phyloP scores from a whole-genome alignment of 768 basidiomycete genomes.

The Boletellus sp. region DNA sequence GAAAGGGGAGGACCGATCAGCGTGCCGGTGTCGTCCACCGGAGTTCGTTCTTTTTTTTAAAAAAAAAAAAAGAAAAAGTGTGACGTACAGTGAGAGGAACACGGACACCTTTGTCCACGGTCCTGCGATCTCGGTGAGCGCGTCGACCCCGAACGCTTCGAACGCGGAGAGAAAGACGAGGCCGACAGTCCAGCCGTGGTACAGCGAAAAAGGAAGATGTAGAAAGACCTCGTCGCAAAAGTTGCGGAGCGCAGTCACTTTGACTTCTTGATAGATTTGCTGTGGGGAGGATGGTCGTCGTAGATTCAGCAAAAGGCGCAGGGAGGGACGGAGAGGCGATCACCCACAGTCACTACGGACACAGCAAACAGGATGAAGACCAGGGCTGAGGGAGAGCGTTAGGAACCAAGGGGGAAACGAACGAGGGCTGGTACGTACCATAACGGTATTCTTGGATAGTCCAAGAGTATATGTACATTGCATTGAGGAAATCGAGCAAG shows the following conservation, averaged over 20 bases:
- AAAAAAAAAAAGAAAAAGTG: background rate
- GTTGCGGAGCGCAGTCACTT: conserved; percentile 48
- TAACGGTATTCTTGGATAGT: conserved; percentile 46
- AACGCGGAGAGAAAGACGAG: conserved; percentile 54
- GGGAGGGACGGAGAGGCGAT: conserved; percentile 2
- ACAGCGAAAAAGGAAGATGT: conserved; percentile 72
- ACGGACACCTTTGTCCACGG: conserved; percentile 62
- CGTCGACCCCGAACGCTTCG: conserved; percentile 60
- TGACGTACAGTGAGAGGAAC: conserved; percentile 50
- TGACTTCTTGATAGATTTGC: conserved; percentile 67
- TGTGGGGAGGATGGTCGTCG: conserved; percentile 10
- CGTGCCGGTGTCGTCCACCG: background rate
- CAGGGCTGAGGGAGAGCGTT: conserved; percentile 26
- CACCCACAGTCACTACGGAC: conserved; percentile 48
- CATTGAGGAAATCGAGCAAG: conserved; percentile 59
- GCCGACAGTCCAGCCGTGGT: conserved; percentile 58
- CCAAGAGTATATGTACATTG: conserved; percentile 63
- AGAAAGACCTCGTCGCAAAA: conserved; percentile 59
- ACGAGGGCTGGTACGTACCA: conserved; percentile 24
- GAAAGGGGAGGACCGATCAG: background rate
- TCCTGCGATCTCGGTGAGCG: conserved; percentile 46
- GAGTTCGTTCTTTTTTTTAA: too few species aligned
- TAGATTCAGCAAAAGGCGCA: conserved; percentile 1
- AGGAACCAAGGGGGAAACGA: background rate
- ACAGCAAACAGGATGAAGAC: conserved; percentile 43